Base-by-base conservation (phyloP, 805 yeast species). In the Cyberlindnera misumaiensis region DNA sequence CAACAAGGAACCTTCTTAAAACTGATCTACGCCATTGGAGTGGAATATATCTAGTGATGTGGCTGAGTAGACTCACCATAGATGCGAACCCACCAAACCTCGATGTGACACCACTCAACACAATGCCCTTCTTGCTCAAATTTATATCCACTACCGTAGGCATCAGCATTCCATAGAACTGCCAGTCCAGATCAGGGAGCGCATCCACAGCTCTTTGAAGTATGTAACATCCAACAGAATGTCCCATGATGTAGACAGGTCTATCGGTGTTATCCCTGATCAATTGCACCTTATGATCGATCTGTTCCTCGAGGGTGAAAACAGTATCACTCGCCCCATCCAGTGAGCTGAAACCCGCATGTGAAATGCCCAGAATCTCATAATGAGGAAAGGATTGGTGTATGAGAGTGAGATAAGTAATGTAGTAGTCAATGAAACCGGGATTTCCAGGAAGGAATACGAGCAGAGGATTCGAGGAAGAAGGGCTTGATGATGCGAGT, bases 381-480 rank as follows among this genome's bases (percentile, higher is more conserved):
- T 69, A 64, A 0, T 43, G 13, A 55, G 57, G 3, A 78, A 76
- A 36, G 62, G 52, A 26, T 47, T 48, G 17, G 53, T 51, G 39
- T 72, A 73, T 38, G 78, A 45, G 17, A 56, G 48, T 56, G 22
- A 83, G 54, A 49, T 77, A 80, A 4, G 73, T 72, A 14, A 64
- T 64, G 55, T 83, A 83, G 58, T 72, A 83, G 44, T 77, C 78
- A 30, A 77, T 67, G 20, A 83, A 58, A 0, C 90, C 93, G 0
- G 93, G 93, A 47, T 83, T 83, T 0, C 93, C 93, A 0, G 93
- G 90, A 5, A 83, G 66, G 45, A 82, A 67, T 5, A 77, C 67
- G 32, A 82, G 55, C 24, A 83, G 47, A 10, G 67, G 71, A 26
- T 4, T 15, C 4, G 17, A 15, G 12, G 11, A 40, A 14, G 6